Base-by-base conservation (phyloP, 2,329 filamentous ascomycete species). In the Fusarium coffeatum region DNA sequence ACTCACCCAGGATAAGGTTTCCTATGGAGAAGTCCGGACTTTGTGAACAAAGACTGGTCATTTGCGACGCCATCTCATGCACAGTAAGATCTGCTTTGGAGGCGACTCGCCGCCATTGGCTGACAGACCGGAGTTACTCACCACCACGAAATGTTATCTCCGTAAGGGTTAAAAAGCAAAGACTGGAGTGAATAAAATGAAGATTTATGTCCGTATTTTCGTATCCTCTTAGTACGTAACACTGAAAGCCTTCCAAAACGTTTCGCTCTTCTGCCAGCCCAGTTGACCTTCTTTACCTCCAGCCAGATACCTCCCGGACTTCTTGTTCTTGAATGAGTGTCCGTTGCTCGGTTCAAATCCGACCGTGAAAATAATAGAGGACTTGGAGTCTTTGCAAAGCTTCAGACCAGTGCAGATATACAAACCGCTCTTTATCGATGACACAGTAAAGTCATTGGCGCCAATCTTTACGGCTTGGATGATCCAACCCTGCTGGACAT, bases 401-500 rank as follows among this genome's bases (percentile, higher is more conserved):
- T 41, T 46, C 1, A 58, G 25, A 2, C 13, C 28, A 8, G 32
- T 13, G 18, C 57, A 59, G 7, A 59, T 41, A 4, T 27, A 59
- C 6, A 22, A 42, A 3, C 7, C 15, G 8, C 22, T 48, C 2
- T 6, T 40, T 5, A 22, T 42, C n/a, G 57, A 59, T 15, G 53
- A 47, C 0, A 59, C n/a, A 0, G 25, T 58, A 2, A 59, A 58
- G 8, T 41, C 41, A 13, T 59, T 10, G 0, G 42, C 42, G 2
- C 57, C 57, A 5, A 47, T 15, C 0, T 25, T 16, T 1, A 47
- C 18, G 2, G 32, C 32, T 3, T 59, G 53, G 2, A 59, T 18
- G 1, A 59, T 6, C 53, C 57, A 59, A 1, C 57, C 57, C 13
- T 59, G 57, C n/a, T 59, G 53, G 2, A 23, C 28, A n/a, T n/a